These are phyloP conservation scores for Neospora caninum DNA, from an alignment of 169 alveolate genomes.

Conservation along the genomic window DNA sequence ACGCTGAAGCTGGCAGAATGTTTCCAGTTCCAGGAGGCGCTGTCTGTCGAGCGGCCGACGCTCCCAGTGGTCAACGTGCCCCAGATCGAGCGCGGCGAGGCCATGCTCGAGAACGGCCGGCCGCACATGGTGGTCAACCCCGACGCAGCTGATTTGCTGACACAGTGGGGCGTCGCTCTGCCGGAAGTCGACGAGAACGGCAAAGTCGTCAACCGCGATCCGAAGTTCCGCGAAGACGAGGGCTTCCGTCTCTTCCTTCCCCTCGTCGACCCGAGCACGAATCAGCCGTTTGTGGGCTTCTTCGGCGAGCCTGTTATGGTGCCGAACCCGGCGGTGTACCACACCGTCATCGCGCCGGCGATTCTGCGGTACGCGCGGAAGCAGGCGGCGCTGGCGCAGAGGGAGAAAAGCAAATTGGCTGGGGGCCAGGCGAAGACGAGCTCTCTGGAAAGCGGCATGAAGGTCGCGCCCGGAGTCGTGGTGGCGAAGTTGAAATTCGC, in stretches of 20 bases:
- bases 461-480: too few species aligned
- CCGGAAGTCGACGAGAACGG: constrained; percentile 44
- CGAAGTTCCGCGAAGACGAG: background rate
- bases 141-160: constrained; percentile 41
- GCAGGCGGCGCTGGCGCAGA: background rate
- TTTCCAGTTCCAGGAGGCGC: constrained; percentile 44
- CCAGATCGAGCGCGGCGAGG: constrained; percentile 44
- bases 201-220: background rate
- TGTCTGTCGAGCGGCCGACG: background rate
- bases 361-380: background rate
- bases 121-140: constrained; percentile 53
- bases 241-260: constrained; percentile 38
- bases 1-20: constrained; percentile 37
- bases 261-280: constrained; percentile 45
- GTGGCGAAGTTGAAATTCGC: too few species aligned
- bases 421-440: background rate
- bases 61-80: constrained; percentile 63
- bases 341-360: constrained; percentile 27
- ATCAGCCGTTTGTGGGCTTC: constrained; percentile 47
- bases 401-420: background rate
- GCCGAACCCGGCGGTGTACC: constrained; percentile 66
- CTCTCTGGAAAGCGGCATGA: too few species aligned
- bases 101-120: background rate
- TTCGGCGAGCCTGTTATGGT: constrained; percentile 56
- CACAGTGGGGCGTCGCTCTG: constrained; percentile 45